Percentiles rank a stretch among this genome's conserved stretches.
These are phyloP conservation scores for Carex littledalei DNA, from an alignment of 176 grass and related monocot species.

Conservation along the genomic window DNA sequence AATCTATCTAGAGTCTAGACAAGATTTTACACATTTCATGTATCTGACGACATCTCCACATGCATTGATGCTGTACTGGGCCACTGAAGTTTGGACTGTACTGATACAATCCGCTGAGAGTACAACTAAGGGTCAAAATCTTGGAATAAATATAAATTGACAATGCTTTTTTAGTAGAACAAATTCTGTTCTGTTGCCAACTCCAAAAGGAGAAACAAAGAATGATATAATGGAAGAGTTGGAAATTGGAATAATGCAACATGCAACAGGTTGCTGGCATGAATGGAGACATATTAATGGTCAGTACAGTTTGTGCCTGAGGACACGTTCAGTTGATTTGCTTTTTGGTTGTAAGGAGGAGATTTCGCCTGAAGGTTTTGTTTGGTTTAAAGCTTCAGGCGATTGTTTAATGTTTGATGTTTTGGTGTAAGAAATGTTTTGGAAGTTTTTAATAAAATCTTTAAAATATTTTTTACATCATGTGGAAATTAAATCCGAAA, in stretches of 20 bases:
- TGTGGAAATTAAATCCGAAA: not conserved
- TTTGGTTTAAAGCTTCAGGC: not conserved
- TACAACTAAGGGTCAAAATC: not conserved
- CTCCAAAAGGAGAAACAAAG: not conserved
- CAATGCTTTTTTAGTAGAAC: not conserved
- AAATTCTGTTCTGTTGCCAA: not conserved
- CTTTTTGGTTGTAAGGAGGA: not conserved
- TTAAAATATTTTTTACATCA: not conserved
- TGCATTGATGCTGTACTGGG: not conserved
- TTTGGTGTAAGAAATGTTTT: not conserved
- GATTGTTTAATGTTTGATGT: not conserved
- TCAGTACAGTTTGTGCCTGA: not conserved
- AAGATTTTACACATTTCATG: not conserved
- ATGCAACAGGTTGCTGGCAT: not conserved
- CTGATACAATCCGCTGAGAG: not conserved
- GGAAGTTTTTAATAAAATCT: not conserved
- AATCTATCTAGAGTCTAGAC: not conserved
- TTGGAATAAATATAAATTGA: not conserved
- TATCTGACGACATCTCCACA: not conserved
- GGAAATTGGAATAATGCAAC: constrained; percentile 7
- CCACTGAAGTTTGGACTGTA: constrained; percentile 1
- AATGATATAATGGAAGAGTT: not conserved
- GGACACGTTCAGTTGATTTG: not conserved
- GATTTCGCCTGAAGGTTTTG: not conserved
- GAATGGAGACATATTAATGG: constrained; percentile 2